Evolutionary conservation across 352 stramenopile genomes (phyloP), one percentile per base, ranked within the genome.

Genomic region (Pythium insidiosum): DNA sequence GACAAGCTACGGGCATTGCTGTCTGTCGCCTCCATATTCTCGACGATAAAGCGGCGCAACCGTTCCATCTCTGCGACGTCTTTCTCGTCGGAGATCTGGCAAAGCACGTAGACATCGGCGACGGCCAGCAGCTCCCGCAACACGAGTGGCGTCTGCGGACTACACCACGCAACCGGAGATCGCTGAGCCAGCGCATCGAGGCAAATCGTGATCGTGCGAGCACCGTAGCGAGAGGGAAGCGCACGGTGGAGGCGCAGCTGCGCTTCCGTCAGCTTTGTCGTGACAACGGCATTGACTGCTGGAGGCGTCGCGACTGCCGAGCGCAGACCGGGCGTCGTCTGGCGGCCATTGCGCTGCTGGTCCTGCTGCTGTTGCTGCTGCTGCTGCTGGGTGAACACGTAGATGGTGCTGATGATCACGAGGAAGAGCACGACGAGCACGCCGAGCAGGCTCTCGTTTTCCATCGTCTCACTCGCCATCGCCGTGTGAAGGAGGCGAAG

Each of bases 381-480:
- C 47, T 76, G 53, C 53, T 83, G 73, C 57, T 86, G 73, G 13
- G 82, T 33, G 43, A 82, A 84, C 11, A 88, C 67, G 58, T 88
- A 88, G 36, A 76, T 78, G 0, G 76, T 85, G 50, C 71, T 81
- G 25, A 85, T 53, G 53, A 85, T 61, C 26, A 88, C 61, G 9
- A 85, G 66, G 23, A 88, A 65, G 26, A 88, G 55, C 40, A 88
- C 58, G 48, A 88, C 61, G 26, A 88, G 56, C 43, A 86, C 64
- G 43, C 71, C 73, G 38, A 88, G 50, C 38, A 77, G 63, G 49
- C 68, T 82, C 55, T 88, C 76, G 58, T 84, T 72, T 43, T 81
- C 68, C 31, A 78, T 45, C 10, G 74, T 55, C 31, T 81, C 67
- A 24, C 28, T 49, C 43, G 50, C 57, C 54, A 65, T 71, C 9